phyloP scores from a whole-genome alignment of 768 basidiomycete genomes.

The Gloeophyllum trabeum region DNA sequence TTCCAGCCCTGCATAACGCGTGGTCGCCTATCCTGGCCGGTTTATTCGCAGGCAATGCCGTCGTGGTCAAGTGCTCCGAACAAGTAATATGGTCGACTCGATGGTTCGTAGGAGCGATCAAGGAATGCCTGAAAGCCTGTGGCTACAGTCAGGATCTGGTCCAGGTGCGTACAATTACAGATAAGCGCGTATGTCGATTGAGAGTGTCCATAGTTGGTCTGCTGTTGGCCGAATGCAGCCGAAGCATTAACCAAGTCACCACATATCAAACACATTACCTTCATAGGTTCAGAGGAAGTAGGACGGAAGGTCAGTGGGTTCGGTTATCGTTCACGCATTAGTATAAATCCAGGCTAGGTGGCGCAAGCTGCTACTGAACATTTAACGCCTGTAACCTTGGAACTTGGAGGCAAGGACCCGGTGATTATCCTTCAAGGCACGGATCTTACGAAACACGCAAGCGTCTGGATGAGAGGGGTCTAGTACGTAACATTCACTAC shows the following conservation, averaged over 20 bases:
- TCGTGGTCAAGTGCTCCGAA: slow-evolving; percentile 89
- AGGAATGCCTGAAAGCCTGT: slow-evolving; percentile 64
- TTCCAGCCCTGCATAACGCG: slow-evolving; percentile 82
- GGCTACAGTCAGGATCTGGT: slow-evolving; percentile 80
- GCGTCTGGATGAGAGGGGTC: slow-evolving; percentile 81
- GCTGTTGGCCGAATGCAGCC: slow-evolving; percentile 84
- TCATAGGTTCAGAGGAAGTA: slow-evolving; percentile 75
- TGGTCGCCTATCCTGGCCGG: slow-evolving; percentile 90
- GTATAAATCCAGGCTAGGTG: slow-evolving; percentile 33
- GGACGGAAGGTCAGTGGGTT: slow-evolving; percentile 48
- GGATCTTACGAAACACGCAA: slow-evolving; percentile 69
- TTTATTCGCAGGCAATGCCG: slow-evolving; percentile 82
- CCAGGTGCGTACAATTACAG: slow-evolving; percentile 37
- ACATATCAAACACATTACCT: slow-evolving; percentile 86
- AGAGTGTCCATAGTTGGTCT: slow-evolving; percentile 42
- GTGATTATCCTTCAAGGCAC: slow-evolving; percentile 82
- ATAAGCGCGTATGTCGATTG: not conserved
- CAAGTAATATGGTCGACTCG: slow-evolving; percentile 85
- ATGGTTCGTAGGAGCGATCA: slow-evolving; percentile 76
- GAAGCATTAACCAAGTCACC: slow-evolving; percentile 70
- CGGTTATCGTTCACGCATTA: slow-evolving; percentile 9
- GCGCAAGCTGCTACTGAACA: slow-evolving; percentile 77
- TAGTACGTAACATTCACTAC: slow-evolving; percentile 48
- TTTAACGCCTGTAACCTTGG: slow-evolving; percentile 85
- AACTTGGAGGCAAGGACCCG: slow-evolving; percentile 94